Base-by-base conservation (phyloP, 371 early-diverging fungal species). In the Zychaea mexicana region DNA sequence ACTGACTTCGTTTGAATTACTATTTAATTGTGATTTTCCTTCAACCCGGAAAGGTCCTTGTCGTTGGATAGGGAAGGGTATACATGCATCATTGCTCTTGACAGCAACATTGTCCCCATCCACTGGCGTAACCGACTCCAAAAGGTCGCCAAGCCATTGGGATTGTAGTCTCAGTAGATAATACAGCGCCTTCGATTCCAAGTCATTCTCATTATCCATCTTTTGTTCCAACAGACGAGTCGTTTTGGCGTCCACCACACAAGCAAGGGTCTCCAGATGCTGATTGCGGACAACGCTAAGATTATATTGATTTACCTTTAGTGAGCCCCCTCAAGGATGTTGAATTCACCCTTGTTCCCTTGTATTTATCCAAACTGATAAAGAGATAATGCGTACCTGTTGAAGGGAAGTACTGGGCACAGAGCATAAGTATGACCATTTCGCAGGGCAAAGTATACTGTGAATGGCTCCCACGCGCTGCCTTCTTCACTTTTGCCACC, bases 391-490 rank as follows among this genome's bases (percentile, higher is more conserved):
- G n/a, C 12, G 57, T 77, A 74, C 78, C 75, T 77, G 64, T 66
- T 68, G 58, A 57, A 75, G 0, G 82, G 82, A 27, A 78, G 54
- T 2, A 82, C 75, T 15, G 82, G 82, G 36, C 82, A 78, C 0
- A 82, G 57, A 0, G 79, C 72, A 60, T 82, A 78, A 2, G 77
- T 61, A 38, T 78, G 79, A 0, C 82, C 82, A 39, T 66, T 71
- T 27, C 77, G 72, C 19, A 77, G 66, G 12, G 72, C 70, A 61
- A 75, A 82, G 38, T 73, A 78, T 1, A 82, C 67, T 6, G 79
- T 73, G 27, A 82, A 78, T 2, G 76, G 60, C 52, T 78, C 82
- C 79, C 79, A 82, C 0, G 71, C 77, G 60, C 74, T 77, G 10
- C 36, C 49, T 10, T 70, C 62, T 31, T 75, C 56, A 54, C 71